Evolutionary conservation across 768 basidiomycete species (phyloP).

Genomic region (Rickenella mellea): DNA sequence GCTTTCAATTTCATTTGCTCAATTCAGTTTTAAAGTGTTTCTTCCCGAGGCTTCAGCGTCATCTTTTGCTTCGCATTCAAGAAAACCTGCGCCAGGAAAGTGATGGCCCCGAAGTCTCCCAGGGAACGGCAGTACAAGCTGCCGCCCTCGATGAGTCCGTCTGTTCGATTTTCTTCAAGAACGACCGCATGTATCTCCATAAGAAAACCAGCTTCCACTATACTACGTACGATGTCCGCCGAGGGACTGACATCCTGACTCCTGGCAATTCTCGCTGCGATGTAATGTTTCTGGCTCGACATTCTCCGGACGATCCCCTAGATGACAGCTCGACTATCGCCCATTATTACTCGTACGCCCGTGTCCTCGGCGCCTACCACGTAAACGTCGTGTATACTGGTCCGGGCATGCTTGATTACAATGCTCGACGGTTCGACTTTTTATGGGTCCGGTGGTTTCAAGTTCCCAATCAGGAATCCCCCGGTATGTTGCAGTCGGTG

Average conservation of each 20-base stretch:
- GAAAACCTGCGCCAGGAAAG: background rate
- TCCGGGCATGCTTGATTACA: background rate
- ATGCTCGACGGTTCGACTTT: conserved; percentile 25
- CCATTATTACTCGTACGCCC: conserved; percentile 27
- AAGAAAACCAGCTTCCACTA: conserved; percentile 4
- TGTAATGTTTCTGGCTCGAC: conserved; percentile 5
- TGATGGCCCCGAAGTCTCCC: too few relatives aligned
- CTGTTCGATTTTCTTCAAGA: too few relatives aligned
- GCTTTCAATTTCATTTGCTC: background rate
- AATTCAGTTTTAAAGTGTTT: conserved; percentile 1
- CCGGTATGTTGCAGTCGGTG: conserved; percentile 3
- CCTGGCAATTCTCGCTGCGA: background rate
- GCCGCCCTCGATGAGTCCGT: too few relatives aligned
- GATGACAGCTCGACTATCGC: background rate
- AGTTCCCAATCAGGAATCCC: background rate
- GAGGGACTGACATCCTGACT: background rate
- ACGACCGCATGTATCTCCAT: conserved; percentile 4
- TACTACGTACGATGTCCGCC: conserved; percentile 9
- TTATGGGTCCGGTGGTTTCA: conserved; percentile 32
- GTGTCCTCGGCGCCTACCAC: conserved; percentile 22
- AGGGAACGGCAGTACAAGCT: too few relatives aligned
- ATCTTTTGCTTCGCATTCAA: conserved; percentile 1
- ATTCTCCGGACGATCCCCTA: too few relatives aligned
- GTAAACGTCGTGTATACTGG: conserved; percentile 11
- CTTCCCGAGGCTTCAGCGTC: background rate